Evolutionary conservation across 257 asterid genomes (phyloP).

Genomic region (Solanum sparsipilum): DNA sequence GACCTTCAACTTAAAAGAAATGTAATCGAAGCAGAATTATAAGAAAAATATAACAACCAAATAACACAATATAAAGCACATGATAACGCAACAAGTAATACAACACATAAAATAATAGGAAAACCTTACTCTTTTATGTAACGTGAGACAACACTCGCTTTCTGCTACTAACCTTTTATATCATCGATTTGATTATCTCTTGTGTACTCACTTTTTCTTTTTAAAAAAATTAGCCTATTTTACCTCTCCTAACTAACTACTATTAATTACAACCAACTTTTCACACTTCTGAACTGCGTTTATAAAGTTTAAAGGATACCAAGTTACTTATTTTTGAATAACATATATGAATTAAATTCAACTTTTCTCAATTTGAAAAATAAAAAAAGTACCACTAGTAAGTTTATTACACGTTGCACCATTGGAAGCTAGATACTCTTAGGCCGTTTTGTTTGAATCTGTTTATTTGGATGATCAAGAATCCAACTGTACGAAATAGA

Average conservation of each 20-base stretch:
- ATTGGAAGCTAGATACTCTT: background rate
- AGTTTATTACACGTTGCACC: background rate
- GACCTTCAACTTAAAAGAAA: fast-evolving
- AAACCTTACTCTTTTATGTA: too few relatives aligned
- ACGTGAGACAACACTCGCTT: too few relatives aligned
- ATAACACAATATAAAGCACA: background rate
- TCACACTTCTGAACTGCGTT: background rate
- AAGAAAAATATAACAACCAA: background rate
- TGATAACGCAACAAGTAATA: background rate
- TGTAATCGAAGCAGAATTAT: fast-evolving
- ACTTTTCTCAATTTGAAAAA: background rate
- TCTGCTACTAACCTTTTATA: too few relatives aligned
- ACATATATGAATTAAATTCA: background rate
- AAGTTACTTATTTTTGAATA: background rate
- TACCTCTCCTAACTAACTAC: background rate
- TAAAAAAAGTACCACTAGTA: background rate
- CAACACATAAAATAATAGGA: background rate
- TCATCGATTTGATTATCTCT: too few relatives aligned
- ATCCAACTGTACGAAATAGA: background rate
- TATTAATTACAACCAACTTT: background rate
- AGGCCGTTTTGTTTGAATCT: background rate
- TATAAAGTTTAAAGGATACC: background rate
- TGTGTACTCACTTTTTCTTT: too few relatives aligned
- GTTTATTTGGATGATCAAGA: background rate
- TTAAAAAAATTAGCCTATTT: too few relatives aligned